Conservation (phyloP, 257 asterid genomes). For the Phtheirospermum japonicum region DNA sequence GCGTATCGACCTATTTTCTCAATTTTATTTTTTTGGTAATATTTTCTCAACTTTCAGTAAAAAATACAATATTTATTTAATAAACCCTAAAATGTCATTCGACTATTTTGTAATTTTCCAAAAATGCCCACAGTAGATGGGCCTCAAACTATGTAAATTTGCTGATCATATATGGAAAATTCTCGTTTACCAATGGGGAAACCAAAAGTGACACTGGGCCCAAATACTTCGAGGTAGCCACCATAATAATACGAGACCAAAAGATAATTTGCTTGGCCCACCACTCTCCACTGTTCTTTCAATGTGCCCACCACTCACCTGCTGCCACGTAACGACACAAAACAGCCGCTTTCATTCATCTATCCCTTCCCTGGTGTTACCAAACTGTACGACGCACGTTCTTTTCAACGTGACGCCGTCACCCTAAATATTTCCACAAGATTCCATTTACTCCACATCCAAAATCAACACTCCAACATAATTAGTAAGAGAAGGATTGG, state of each 20-base stretch:
- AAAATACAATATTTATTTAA: no score
- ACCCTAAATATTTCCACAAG: neutral
- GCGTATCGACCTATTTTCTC: no score
- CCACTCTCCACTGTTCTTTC: slow-evolving; percentile 7
- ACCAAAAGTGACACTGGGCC: neutral
- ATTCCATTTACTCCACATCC: neutral
- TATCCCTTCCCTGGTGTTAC: no score
- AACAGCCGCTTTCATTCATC: no score
- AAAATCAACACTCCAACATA: neutral
- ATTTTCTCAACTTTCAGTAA: no score
- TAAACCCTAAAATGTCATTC: no score
- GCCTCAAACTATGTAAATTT: no score
- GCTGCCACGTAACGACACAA: slow-evolving; percentile 41
- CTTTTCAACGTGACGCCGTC: slow-evolving; percentile 29
- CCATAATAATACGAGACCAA: slow-evolving; percentile 12
- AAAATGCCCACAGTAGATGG: no score
- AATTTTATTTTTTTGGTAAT: no score
- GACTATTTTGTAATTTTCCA: no score
- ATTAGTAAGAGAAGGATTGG: neutral
- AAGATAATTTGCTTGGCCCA: slow-evolving; percentile 8
- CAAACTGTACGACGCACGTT: slow-evolving; percentile 33
- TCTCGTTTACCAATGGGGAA: neutral
- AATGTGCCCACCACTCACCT: slow-evolving; percentile 34
- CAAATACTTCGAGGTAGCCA: neutral
- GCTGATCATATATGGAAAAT: no score